Evolutionary conservation across 495 filamentous ascomycete genomes (phyloP).

Genomic region (Aspergillus asperescens): DNA sequence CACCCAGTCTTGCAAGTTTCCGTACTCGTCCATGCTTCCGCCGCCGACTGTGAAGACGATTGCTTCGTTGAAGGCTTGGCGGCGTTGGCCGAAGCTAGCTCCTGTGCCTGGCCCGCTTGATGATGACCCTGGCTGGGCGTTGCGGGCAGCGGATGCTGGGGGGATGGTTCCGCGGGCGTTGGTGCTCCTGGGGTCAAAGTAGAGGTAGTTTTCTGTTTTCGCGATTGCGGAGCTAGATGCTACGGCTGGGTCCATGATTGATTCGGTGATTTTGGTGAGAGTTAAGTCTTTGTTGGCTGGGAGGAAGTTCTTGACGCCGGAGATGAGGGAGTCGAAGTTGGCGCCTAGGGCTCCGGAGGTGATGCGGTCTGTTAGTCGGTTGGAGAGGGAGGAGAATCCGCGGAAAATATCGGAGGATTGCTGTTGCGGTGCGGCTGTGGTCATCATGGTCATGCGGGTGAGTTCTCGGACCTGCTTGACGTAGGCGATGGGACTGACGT

Average conservation of each 20-base stretch:
- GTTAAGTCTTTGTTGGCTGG: constrained; percentile 94
- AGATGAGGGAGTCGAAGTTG: constrained; percentile 91
- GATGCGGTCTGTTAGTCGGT: constrained; percentile 84
- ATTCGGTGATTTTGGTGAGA: constrained; percentile 95
- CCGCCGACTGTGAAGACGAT: constrained; percentile 96
- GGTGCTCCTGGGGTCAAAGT: constrained; percentile 91
- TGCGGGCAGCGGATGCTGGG: constrained; percentile 54
- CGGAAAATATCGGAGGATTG: constrained; percentile 74
- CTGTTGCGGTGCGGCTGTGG: constrained; percentile 66
- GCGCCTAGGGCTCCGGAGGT: constrained; percentile 83
- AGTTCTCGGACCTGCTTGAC: constrained; percentile 88
- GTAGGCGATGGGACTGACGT: constrained; percentile 71
- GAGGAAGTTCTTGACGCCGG: constrained; percentile 98
- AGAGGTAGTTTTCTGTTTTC: constrained; percentile 97
- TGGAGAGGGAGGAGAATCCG: constrained; percentile 84
- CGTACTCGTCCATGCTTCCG: constrained; percentile 98
- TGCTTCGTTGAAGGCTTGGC: constrained; percentile 92
- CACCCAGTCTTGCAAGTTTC: constrained; percentile 96
- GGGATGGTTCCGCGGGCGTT: constrained; percentile 93
- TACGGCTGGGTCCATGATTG: constrained; percentile 91
- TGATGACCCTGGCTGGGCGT: constrained; percentile 41
- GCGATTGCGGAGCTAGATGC: constrained; percentile 88
- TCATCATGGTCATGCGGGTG: constrained; percentile 98
- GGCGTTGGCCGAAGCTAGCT: constrained; percentile 86
- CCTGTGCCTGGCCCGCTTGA: constrained; percentile 57